A percentile compares a stretch with the other conserved stretches of the same genome.
Conservation (phyloP, 2,329 filamentous ascomycete species). For the Tolypocladium cylindrosporum region DNA sequence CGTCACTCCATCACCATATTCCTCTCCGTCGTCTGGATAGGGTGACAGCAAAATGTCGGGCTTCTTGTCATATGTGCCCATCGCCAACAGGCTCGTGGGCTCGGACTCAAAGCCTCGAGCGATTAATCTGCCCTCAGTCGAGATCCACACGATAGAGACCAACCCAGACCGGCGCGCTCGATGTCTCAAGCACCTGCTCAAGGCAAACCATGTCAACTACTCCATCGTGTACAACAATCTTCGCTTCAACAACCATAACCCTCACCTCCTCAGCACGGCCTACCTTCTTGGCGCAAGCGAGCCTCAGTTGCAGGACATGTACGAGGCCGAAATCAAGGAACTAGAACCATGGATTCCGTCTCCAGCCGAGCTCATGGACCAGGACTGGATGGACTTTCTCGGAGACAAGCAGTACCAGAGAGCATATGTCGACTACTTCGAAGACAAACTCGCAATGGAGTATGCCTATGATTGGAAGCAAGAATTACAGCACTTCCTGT, state of each 20-base stretch:
- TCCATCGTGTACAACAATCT: constrained; percentile 70
- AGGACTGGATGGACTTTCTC: constrained; percentile 81
- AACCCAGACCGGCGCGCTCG: constrained; percentile 68
- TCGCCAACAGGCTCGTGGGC: constrained; percentile 16
- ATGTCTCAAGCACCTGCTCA: constrained; percentile 81
- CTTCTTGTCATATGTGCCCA: constrained; percentile 22
- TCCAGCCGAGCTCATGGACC: constrained; percentile 69
- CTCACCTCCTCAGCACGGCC: constrained; percentile 74
- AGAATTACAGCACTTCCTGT: constrained; percentile 67
- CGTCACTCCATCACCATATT: not conserved
- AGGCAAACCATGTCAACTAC: constrained; percentile 85
- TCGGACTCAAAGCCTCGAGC: constrained; percentile 16
- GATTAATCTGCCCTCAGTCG: constrained; percentile 55
- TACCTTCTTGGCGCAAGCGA: constrained; percentile 73
- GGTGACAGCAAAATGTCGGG: constrained; percentile 17
- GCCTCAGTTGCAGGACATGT: constrained; percentile 67
- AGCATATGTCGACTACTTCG: constrained; percentile 90
- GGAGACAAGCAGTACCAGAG: constrained; percentile 76
- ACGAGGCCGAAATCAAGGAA: constrained; percentile 62
- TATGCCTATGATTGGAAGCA: constrained; percentile 77
- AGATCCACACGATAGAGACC: constrained; percentile 72
- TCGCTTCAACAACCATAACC: constrained; percentile 71
- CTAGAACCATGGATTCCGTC: constrained; percentile 77
- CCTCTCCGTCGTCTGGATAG: not conserved
- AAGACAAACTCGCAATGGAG: constrained; percentile 69